Percentiles rank a stretch among this genome's conserved stretches.
Evolutionary conservation across 306 rosid genomes (phyloP).

Genomic region (Geum urbanum): DNA sequence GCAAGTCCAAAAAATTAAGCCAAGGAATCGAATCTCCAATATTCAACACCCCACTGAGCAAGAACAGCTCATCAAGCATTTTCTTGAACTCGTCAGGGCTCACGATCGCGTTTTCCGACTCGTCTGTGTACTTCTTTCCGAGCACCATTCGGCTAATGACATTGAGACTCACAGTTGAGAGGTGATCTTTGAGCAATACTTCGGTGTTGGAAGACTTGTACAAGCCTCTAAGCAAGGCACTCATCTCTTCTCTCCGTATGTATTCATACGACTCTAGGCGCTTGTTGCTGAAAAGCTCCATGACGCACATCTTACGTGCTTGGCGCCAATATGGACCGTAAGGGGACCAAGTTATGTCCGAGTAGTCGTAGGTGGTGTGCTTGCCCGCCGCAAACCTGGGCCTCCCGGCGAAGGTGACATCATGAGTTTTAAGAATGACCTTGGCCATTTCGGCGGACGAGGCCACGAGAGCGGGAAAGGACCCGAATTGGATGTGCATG

Average conservation of each 20-base stretch:
- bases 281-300: slow-evolving; percentile 57
- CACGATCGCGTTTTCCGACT: slow-evolving; percentile 29
- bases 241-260: slow-evolving; percentile 54
- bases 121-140: slow-evolving; percentile 65
- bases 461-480: slow-evolving; percentile 54
- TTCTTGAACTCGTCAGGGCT: slow-evolving; percentile 64
- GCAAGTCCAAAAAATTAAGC: slow-evolving; percentile 66
- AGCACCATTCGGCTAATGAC: slow-evolving; percentile 81
- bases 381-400: slow-evolving; percentile 73
- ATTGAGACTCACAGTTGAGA: slow-evolving; percentile 52
- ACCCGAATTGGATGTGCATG: slow-evolving; percentile 55
- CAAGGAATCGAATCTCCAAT: slow-evolving; percentile 83
- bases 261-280: slow-evolving; percentile 64
- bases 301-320: slow-evolving; percentile 65
- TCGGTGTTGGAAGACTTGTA: slow-evolving; percentile 16
- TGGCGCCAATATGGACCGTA: slow-evolving; percentile 84
- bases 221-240: slow-evolving; percentile 24
- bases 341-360: slow-evolving; percentile 71
- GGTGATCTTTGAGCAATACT: slow-evolving; percentile 40
- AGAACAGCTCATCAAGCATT: slow-evolving; percentile 76
- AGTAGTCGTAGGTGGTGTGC: slow-evolving; percentile 66
- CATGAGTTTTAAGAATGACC: slow-evolving; percentile 67
- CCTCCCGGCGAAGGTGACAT: slow-evolving; percentile 38
- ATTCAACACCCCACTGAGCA: slow-evolving; percentile 67
- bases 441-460: slow-evolving; percentile 54